Base-by-base conservation (phyloP, 73 alveolate species). In the Symbiodinium natans region DNA sequence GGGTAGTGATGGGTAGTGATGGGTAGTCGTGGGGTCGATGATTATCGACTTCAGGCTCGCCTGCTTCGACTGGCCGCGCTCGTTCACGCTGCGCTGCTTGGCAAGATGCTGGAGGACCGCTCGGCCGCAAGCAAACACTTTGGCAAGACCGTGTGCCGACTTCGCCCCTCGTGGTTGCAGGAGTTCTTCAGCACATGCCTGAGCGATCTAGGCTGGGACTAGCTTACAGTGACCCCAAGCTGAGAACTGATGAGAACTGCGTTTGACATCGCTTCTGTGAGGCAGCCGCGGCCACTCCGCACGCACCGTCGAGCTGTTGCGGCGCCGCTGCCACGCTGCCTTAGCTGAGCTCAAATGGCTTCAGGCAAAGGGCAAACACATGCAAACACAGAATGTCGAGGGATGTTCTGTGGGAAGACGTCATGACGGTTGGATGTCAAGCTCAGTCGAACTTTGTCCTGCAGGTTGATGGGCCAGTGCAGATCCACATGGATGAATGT, bases 11-110 rank as follows among this genome's bases (percentile, higher is more conserved):
- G n/a, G n/a, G n/a, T n/a, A n/a, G n/a, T n/a, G n/a, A n/a, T n/a
- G n/a, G n/a, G n/a, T n/a, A n/a, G n/a, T n/a, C n/a, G n/a, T n/a
- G n/a, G n/a, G n/a, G n/a, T n/a, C n/a, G n/a, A n/a, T n/a, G n/a
- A n/a, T n/a, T n/a, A n/a, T n/a, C 13, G 59, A 46, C 21, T 13
- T 1, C 80, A 89, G 96, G 96, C 96, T 6, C 96, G 96, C 23
- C 48, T 89, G 87, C 87, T 89, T 41, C 96, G 96, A 19, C 48
- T 89, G 86, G 96, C 54, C 3, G 96, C 96, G 33, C 86, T 89
- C 40, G 36, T 89, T 42, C 87, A 89, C 21, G 96, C 77, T 34
- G 87, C 41, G 29, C 7, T n/a, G 41, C 46, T 89, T 59, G 36
- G 31, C 48, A 5, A 25, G 39, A 40, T 89, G 73, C 52, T 89